Conservation (phyloP, 2,329 filamentous ascomycete species). For the Penicillium digitatum region DNA sequence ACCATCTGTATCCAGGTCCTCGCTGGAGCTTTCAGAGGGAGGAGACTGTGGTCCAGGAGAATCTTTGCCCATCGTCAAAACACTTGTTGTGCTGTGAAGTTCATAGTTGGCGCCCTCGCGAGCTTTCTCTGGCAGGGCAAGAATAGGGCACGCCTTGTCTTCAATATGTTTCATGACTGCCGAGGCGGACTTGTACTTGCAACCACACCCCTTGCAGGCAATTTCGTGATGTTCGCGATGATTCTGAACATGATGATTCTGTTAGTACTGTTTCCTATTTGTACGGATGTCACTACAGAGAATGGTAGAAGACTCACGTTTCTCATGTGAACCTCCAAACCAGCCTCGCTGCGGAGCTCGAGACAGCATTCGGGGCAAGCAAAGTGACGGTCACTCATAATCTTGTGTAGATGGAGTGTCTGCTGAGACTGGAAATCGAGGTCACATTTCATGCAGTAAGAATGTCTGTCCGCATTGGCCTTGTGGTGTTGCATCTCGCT, state of each 20-base stretch:
- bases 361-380: conserved; percentile 55
- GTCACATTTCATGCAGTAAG: conserved; percentile 43
- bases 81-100: background rate
- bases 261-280: background rate
- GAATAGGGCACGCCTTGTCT: conserved; percentile 46
- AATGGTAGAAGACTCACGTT: conserved; percentile 38
- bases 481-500: conserved; percentile 53
- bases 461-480: conserved; percentile 36
- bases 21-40: conserved; percentile 30
- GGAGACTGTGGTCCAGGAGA: background rate
- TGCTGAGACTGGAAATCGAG: conserved; percentile 47
- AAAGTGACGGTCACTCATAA: conserved; percentile 46
- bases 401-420: conserved; percentile 48
- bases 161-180: conserved; percentile 55
- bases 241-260: conserved; percentile 31
- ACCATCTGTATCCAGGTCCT: conserved; percentile 46
- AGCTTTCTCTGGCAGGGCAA: conserved; percentile 43
- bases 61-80: background rate
- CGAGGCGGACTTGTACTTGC: conserved; percentile 47
- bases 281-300: background rate
- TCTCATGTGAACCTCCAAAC: conserved; percentile 51
- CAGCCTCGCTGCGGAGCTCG: conserved; percentile 53
- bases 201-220: conserved; percentile 47
- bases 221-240: conserved; percentile 51
- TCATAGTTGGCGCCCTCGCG: background rate